Percentiles rank a stretch among this genome's conserved stretches.
These are phyloP conservation scores for Didymella segeticola DNA, from an alignment of 2,329 filamentous ascomycete species.

Conservation along the genomic window DNA sequence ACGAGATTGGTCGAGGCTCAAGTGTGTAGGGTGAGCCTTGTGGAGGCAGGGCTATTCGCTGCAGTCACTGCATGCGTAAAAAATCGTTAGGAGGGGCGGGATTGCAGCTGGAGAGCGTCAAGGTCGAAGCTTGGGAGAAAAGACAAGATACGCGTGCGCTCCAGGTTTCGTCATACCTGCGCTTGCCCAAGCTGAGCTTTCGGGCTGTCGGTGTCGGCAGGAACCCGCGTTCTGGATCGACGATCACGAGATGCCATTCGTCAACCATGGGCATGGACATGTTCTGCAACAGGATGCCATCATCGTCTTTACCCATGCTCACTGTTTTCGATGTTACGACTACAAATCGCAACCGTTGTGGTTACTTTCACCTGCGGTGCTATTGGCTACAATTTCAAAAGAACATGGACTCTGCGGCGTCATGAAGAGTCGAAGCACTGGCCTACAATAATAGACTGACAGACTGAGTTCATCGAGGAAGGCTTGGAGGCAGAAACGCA, in stretches of 20 bases:
- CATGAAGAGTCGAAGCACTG: not conserved
- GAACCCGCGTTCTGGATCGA: conserved; percentile 10
- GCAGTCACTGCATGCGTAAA: conserved; percentile 6
- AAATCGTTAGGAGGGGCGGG: not conserved
- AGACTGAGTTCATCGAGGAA: not conserved
- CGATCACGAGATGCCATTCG: conserved; percentile 6
- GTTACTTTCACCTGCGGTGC: not conserved
- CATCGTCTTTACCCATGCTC: not conserved
- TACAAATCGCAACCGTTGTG: not conserved
- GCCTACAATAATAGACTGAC: not conserved
- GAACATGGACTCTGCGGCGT: not conserved
- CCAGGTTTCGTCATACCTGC: conserved; percentile 16
- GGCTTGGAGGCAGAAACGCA: too few relatives aligned
- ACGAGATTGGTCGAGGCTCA: not conserved
- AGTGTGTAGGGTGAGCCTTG: conserved; percentile 29
- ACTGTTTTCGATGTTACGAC: not conserved
- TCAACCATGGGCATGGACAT: not conserved
- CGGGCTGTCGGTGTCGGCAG: conserved; percentile 14
- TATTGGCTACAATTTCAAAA: not conserved
- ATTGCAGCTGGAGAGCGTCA: conserved; percentile 1
- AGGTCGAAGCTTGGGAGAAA: conserved; percentile 5
- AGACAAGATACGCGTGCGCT: conserved; percentile 16
- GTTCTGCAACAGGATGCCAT: not conserved
- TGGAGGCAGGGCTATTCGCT: conserved; percentile 17
- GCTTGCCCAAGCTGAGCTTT: conserved; percentile 16